phyloP scores from a whole-genome alignment of 148 eudicot species.

The Vaccinium macrocarpon region DNA sequence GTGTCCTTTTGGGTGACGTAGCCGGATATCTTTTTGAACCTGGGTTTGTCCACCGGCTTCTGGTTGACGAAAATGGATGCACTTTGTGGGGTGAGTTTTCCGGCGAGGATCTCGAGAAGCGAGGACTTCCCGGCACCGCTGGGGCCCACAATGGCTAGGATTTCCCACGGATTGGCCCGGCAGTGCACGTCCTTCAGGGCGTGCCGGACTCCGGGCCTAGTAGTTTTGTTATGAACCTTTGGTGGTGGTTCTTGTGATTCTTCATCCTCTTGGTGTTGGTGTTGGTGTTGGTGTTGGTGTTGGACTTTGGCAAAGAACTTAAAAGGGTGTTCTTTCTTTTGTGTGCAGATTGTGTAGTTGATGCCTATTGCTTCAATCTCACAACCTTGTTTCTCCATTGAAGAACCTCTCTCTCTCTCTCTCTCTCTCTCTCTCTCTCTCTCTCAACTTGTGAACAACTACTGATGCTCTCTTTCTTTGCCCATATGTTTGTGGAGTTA shows the following conservation, averaged over 20 bases:
- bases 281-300: background rate
- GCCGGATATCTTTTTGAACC: slow-evolving; percentile 79
- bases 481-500: background rate
- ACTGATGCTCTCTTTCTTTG: background rate
- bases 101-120: slow-evolving; percentile 83
- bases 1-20: slow-evolving; percentile 92
- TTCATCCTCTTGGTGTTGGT: background rate
- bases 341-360: slow-evolving; percentile 60
- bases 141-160: slow-evolving; percentile 92
- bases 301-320: slow-evolving; percentile 25
- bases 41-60: slow-evolving; percentile 46
- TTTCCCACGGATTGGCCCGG: slow-evolving; percentile 88
- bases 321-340: slow-evolving; percentile 32
- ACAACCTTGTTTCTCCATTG: slow-evolving; percentile 82
- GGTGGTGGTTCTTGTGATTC: background rate
- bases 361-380: slow-evolving; percentile 91
- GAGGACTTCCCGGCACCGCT: slow-evolving; percentile 99
- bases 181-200: slow-evolving; percentile 64
- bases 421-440: background rate
- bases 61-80: slow-evolving; percentile 58
- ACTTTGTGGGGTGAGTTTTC: slow-evolving; percentile 57
- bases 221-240: background rate
- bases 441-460: background rate
- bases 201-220: slow-evolving; percentile 24
- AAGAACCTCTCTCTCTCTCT: slow-evolving; percentile 21